Percentiles rank a stretch among this genome's conserved stretches.
Conservation (phyloP, 164 flowering plant genomes). For the Vitis riparia region DNA sequence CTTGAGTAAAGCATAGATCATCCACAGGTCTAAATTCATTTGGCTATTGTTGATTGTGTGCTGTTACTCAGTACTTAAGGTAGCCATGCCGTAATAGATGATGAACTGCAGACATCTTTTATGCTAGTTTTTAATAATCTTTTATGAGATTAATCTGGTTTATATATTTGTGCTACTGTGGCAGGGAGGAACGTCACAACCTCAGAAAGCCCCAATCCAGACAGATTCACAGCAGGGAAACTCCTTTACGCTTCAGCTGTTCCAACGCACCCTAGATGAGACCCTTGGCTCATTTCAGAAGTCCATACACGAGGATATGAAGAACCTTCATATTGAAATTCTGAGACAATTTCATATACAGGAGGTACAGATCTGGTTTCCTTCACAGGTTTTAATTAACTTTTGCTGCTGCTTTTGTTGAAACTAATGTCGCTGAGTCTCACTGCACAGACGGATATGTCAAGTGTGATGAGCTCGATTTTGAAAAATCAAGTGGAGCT, state of each 20-base stretch:
- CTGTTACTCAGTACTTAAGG: constrained; percentile 3
- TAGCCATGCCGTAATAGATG: background rate
- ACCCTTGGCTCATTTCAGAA: constrained; percentile 75
- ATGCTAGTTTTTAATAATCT: background rate
- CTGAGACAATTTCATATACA: constrained; percentile 83
- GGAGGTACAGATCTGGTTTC: constrained; percentile 50
- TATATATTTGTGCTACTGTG: constrained; percentile 4
- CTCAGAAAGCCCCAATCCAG: constrained; percentile 37
- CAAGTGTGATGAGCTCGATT: constrained; percentile 45
- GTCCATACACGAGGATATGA: constrained; percentile 82
- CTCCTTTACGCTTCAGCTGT: constrained; percentile 79
- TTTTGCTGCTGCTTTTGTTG: background rate
- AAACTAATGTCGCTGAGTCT: background rate
- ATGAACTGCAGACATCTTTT: background rate
- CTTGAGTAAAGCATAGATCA: too few relatives aligned
- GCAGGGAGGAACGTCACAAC: constrained; percentile 46
- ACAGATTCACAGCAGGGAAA: constrained; percentile 62
- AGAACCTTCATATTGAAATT: constrained; percentile 94
- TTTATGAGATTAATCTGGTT: background rate
- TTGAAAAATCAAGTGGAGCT: constrained; percentile 76
- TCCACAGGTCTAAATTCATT: too few relatives aligned
- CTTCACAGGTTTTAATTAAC: too few relatives aligned
- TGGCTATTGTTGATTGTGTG: background rate
- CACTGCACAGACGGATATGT: constrained; percentile 64
- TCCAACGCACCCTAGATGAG: constrained; percentile 86